Evolutionary conservation across 805 yeast genomes (phyloP), one percentile per base, ranked within the genome.

Genomic region (Hanseniaspora singularis): DNA sequence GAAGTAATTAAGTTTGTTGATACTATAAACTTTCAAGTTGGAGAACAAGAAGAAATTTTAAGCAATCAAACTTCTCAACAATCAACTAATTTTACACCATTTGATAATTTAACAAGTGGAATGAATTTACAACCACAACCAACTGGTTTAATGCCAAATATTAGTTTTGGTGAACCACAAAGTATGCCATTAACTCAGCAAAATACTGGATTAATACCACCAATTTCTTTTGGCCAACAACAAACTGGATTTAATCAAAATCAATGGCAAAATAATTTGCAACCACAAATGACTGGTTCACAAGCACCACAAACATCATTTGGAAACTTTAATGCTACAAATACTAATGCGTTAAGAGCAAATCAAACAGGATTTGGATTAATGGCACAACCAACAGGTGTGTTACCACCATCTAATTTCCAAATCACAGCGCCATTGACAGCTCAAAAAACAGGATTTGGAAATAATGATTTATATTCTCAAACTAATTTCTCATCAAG

Each of bases 1-100:
- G 96, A 89, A 62, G 96, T 89, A 11, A 74, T 79, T 51, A 81
- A 92, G 50, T 82, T 88, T 64, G 88, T 88, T 33, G 96, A 87
- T 62, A 84, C 86, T 26, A 88, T 89, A 55, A 82, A 77, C 56
- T 81, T 87, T 58, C 70, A 77, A 43, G 75, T 85, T 44, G 86
- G 84, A 1, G 89, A 79, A 51, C 67, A 64, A 3, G 54, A 53
- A 15, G 54, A 54, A 16, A 53, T 55, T 23, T 19, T 18, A 20
- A 41, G 51, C 5, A 9, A 50, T 8, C 47, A 46, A 9, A 23
- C 46, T 12, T 14, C 33, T 6, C 44, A 46, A 10, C 36, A 38
- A 6, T 37, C 50, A 19, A 30, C 33, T 15, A 51, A 54, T 8
- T 62, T 56, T 45, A 68, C 71, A 10, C 71, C 73, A 7, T 69